Evolutionary conservation across 139 green algal species (phyloP), one percentile per base, ranked within the genome.

Genomic region (Haematococcus lacustris): DNA sequence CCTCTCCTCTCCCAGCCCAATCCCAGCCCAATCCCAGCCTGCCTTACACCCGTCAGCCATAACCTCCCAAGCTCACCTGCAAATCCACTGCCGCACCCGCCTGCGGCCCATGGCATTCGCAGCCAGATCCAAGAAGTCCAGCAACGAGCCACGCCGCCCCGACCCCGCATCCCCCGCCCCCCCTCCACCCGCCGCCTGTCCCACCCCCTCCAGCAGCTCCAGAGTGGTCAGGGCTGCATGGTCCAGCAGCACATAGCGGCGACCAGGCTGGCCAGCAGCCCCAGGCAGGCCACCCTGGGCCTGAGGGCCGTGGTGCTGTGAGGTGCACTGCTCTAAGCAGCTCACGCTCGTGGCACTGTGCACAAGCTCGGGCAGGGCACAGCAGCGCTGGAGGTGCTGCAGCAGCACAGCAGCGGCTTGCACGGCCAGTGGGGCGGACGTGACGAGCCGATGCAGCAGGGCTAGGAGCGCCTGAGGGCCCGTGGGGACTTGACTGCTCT

Each of bases 201-300:
- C n/a, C n/a, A n/a, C n/a, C 51, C 74, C 85, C 51, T 80, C 38
- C 70, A 90, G 51, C 51, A 90, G 60, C 59, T 85, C 73, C 66
- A 90, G 72, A 13, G 57, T 82, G 13, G 50, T 35, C 9, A 90
- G 70, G 37, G 84, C 78, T 2, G 68, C 73, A 53, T 68, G 70
- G 74, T 90, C 85, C n/a, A 90, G 80, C 39, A 86, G 38, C 73
- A 89, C 76, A 38, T 71, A 51, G 35, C n/a, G n/a, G n/a, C n/a
- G n/a, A n/a, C n/a, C n/a, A n/a, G n/a, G n/a, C n/a, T n/a, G n/a
- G n/a, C n/a, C n/a, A n/a, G n/a, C n/a, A n/a, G n/a, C n/a, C n/a
- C n/a, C n/a, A n/a, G n/a, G n/a, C n/a, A n/a, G n/a, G n/a, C n/a
- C n/a, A n/a, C n/a, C n/a, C n/a, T n/a, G n/a, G n/a, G n/a, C n/a